Conservation (phyloP, 2,329 filamentous ascomycete genomes). For the Periconia digitata region DNA sequence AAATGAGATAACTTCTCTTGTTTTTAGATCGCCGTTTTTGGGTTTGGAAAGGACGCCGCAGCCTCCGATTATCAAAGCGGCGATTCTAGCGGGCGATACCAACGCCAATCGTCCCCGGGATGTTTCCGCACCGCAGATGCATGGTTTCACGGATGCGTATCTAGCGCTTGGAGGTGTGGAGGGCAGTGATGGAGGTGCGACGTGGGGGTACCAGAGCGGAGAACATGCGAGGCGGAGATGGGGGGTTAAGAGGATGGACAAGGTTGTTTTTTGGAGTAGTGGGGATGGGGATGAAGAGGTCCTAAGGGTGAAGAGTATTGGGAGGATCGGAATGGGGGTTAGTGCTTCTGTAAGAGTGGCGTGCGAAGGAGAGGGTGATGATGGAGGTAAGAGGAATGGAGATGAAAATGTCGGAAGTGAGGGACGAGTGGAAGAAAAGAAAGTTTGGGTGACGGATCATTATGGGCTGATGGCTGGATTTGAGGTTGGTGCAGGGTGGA, state of each 20-base stretch:
- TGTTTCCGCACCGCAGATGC: constrained; percentile 48
- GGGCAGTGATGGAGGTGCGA: constrained; percentile 53
- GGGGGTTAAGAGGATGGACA: constrained; percentile 57
- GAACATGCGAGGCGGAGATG: constrained; percentile 38
- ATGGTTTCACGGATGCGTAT: constrained; percentile 55
- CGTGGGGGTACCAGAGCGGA: constrained; percentile 58
- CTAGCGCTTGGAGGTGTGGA: constrained; percentile 54
- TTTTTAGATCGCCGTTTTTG: constrained; percentile 27
- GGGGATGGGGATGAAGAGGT: background rate
- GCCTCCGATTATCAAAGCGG: constrained; percentile 36
- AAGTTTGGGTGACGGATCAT: constrained; percentile 52
- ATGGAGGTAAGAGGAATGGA: too few species aligned
- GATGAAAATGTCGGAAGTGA: constrained; percentile 4
- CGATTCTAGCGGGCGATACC: constrained; percentile 56
- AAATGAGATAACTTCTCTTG: background rate
- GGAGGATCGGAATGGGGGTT: constrained; percentile 52
- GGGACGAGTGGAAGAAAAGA: constrained; percentile 8
- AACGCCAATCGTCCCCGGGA: constrained; percentile 60
- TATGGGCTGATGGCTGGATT: constrained; percentile 43
- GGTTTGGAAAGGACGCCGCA: constrained; percentile 17
- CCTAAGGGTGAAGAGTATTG: constrained; percentile 37
- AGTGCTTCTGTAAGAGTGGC: constrained; percentile 38
- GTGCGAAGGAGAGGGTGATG: background rate
- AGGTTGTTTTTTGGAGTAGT: constrained; percentile 51
- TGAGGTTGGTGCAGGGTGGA: constrained; percentile 1